phyloP scores from a whole-genome alignment of 164 flowering plant genomes.

The Umbellularia californica region DNA sequence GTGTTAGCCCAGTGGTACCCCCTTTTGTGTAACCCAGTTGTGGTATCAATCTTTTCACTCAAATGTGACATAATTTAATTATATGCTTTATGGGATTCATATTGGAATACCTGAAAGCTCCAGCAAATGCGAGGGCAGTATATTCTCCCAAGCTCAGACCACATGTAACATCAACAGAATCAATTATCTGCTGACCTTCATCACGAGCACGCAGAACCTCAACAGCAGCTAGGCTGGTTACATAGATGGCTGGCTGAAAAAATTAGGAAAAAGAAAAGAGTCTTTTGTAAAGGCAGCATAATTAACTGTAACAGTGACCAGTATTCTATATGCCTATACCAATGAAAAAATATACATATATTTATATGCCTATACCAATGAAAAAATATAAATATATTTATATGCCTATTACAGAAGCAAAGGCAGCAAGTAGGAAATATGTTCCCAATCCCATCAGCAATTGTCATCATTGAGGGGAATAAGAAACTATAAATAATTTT shows the following conservation, averaged over 20 bases:
- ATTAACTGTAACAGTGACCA: neutral
- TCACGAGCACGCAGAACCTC: conserved; percentile 88
- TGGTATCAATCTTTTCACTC: no score
- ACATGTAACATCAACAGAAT: conserved; percentile 96
- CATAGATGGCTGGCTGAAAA: conserved; percentile 96
- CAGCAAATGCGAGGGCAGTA: conserved; percentile 98
- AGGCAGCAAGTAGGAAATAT: neutral
- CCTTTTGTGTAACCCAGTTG: no score
- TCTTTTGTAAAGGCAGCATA: conserved; percentile 2
- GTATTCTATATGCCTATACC: neutral
- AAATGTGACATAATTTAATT: neutral
- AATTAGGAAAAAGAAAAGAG: no score
- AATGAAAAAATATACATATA: no score
- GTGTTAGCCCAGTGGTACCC: neutral
- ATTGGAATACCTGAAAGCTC: conserved; percentile 74
- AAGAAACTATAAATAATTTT: neutral
- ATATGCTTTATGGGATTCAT: neutral
- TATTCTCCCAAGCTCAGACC: conserved; percentile 99
- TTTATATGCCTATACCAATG: neutral
- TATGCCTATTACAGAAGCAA: neutral
- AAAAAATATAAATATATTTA: no score
- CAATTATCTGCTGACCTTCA: conserved; percentile 91
- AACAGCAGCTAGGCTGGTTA: conserved; percentile 95
- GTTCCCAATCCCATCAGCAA: neutral
- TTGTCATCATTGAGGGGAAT: neutral